Conservation (phyloP, 1,284 basidiomycete species). For the Phylloboletellus chloephorus region DNA sequence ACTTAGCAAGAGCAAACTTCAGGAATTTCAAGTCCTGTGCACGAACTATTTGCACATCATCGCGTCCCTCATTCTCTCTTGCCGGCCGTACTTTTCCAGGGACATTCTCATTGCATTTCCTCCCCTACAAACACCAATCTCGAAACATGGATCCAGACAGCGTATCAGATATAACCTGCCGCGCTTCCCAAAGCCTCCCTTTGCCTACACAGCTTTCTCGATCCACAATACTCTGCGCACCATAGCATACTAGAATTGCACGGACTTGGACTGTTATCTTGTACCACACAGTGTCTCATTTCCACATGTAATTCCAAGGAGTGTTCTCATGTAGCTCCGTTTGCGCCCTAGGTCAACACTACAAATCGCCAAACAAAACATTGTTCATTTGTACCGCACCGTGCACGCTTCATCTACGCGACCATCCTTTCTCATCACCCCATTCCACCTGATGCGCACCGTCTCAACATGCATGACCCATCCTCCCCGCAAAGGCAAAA, state of each 20-base stretch:
- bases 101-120: slow-evolving; percentile 12
- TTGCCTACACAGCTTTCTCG: slow-evolving; percentile 3
- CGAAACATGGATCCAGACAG: slow-evolving; percentile 16
- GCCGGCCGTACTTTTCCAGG: slow-evolving; percentile 1
- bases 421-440: too few relatives aligned
- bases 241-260: slow-evolving; percentile 14
- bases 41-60: neutral
- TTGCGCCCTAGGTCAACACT: too few relatives aligned
- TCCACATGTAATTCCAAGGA: slow-evolving; percentile 10
- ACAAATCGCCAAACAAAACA: too few relatives aligned
- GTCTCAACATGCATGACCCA: neutral
- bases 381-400: too few relatives aligned
- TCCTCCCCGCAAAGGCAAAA: slow-evolving; percentile 30
- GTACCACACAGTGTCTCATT: slow-evolving; percentile 11
- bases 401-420: too few relatives aligned
- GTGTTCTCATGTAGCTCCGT: too few relatives aligned
- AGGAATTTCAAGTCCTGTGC: neutral
- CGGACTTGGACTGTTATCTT: slow-evolving; percentile 18
- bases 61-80: neutral
- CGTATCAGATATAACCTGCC: slow-evolving; percentile 10
- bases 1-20: neutral
- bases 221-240: slow-evolving; percentile 10
- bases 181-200: too few relatives aligned
- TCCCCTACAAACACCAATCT: slow-evolving; percentile 8
- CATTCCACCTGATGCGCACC: too few relatives aligned